A percentile compares a stretch with the other conserved stretches of the same genome.
Evolutionary conservation across 805 yeast genomes (phyloP).

Genomic region (Hanseniaspora valbyensis): DNA sequence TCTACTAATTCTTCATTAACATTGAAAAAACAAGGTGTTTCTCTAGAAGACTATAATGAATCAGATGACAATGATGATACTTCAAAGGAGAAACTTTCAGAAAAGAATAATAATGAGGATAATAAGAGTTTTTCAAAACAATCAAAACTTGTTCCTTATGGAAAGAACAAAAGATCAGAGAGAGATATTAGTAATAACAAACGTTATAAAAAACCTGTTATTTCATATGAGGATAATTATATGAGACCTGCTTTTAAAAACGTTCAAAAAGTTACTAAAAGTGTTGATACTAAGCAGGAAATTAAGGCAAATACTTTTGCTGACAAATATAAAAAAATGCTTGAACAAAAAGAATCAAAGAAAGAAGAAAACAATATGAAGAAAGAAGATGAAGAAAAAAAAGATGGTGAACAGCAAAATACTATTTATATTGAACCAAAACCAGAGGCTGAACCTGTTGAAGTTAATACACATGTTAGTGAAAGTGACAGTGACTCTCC

Average conservation of each 20-base stretch:
- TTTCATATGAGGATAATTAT: slow-evolving; percentile 14
- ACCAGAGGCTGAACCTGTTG: not conserved
- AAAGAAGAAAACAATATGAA: slow-evolving; percentile 12
- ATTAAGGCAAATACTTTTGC: slow-evolving; percentile 18
- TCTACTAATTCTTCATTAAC: not conserved
- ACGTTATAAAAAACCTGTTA: slow-evolving; percentile 2
- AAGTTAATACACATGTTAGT: not conserved
- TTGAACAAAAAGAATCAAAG: slow-evolving; percentile 18
- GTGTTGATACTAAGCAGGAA: not conserved
- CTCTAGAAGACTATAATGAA: slow-evolving; percentile 11
- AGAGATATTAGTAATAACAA: not conserved
- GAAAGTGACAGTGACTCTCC: slow-evolving; percentile 9
- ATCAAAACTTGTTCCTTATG: not conserved
- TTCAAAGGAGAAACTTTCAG: not conserved
- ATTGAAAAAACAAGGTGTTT: slow-evolving; percentile 2
- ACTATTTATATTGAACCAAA: no score
- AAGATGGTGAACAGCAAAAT: slow-evolving; percentile 6
- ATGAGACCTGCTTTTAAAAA: not conserved
- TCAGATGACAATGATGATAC: not conserved
- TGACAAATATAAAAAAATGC: slow-evolving; percentile 22
- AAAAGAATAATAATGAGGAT: not conserved
- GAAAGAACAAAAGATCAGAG: not conserved
- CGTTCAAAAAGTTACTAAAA: not conserved
- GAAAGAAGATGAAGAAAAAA: slow-evolving; percentile 8
- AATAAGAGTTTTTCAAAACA: not conserved